These are phyloP conservation scores for Calonectria crousiana DNA, from an alignment of 2,329 filamentous ascomycete genomes.

Conservation along the genomic window DNA sequence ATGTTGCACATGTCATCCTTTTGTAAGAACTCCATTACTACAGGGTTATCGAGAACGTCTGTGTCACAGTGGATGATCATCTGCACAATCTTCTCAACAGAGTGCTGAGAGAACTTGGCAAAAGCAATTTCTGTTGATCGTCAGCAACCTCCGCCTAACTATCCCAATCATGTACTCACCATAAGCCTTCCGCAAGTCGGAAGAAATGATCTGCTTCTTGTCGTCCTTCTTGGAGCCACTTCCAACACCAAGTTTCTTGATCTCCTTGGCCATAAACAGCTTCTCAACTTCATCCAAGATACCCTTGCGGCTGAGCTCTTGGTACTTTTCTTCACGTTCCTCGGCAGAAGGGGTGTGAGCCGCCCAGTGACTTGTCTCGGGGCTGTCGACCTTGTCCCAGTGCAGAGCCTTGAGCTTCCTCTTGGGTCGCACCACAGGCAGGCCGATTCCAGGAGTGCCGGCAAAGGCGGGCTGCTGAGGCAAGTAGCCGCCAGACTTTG, in stretches of 20 bases:
- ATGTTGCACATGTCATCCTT: conserved; percentile 94
- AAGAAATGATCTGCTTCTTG: conserved; percentile 97
- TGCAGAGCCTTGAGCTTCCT: conserved; percentile 99
- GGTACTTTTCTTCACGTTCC: conserved; percentile 94
- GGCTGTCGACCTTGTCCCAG: conserved; percentile 98
- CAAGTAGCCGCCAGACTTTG: conserved; percentile 82
- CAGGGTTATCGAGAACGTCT: conserved; percentile 87
- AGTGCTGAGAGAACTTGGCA: conserved; percentile 88
- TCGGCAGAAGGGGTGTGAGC: conserved; percentile 86
- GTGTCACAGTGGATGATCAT: conserved; percentile 97
- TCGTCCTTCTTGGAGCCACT: conserved; percentile 82
- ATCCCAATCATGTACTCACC: conserved; percentile 61
- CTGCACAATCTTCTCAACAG: conserved; percentile 86
- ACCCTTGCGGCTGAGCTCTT: conserved; percentile 91
- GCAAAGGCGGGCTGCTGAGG: conserved; percentile 70
- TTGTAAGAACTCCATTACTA: conserved; percentile 97
- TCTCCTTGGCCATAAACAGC: conserved; percentile 96
- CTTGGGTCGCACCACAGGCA: conserved; percentile 90
- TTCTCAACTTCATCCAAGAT: conserved; percentile 98
- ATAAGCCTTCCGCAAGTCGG: conserved; percentile 89
- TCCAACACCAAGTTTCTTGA: conserved; percentile 83
- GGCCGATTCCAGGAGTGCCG: conserved; percentile 68
- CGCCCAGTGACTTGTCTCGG: conserved; percentile 93
- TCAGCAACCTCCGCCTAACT: conserved; percentile 44
- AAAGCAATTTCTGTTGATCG: conserved; percentile 79